Percentiles rank a stretch among this genome's conserved stretches.
Conservation (phyloP, 1,139 yeast genomes). For the Candida sp. region DNA sequence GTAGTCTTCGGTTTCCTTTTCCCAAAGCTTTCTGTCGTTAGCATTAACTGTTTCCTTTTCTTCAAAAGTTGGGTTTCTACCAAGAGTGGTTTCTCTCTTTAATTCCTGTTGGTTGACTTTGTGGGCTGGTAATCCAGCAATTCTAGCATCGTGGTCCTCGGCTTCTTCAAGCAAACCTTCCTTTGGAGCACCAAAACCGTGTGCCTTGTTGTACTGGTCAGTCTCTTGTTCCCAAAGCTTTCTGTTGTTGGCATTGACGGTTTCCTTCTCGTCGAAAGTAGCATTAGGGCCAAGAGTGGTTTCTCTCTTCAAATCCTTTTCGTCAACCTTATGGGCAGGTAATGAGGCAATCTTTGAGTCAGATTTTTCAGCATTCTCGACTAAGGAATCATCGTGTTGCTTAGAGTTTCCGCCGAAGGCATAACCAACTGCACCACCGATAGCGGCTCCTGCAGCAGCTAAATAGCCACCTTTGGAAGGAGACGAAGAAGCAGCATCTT, state of each 20-base stretch:
- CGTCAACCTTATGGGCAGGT: constrained; percentile 17
- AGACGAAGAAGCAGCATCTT: neutral
- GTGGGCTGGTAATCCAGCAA: constrained; percentile 22
- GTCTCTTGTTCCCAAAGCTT: constrained; percentile 23
- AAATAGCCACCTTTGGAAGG: constrained; percentile 3
- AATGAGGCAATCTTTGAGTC: constrained; percentile 24
- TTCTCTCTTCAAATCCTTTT: constrained; percentile 6
- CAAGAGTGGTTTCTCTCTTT: constrained; percentile 6
- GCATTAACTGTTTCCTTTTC: constrained; percentile 20
- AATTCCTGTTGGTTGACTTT: constrained; percentile 8
- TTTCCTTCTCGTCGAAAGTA: constrained; percentile 3
- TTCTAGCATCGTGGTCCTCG: constrained; percentile 24
- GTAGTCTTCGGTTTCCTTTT: constrained; percentile 27
- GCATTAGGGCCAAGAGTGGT: constrained; percentile 2
- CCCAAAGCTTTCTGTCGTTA: constrained; percentile 13
- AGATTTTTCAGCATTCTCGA: constrained; percentile 31
- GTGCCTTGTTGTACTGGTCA: constrained; percentile 30
- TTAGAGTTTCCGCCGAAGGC: constrained; percentile 15
- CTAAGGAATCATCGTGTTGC: constrained; percentile 22
- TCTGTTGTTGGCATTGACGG: constrained; percentile 5
- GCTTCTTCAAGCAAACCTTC: constrained; percentile 34
- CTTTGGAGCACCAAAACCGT: constrained; percentile 25
- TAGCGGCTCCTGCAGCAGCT: constrained; percentile 13
- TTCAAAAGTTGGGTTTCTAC: constrained; percentile 7
- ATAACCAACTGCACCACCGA: constrained; percentile 13